Conservation (phyloP, 768 basidiomycete species). For the Trametes cingulata region DNA sequence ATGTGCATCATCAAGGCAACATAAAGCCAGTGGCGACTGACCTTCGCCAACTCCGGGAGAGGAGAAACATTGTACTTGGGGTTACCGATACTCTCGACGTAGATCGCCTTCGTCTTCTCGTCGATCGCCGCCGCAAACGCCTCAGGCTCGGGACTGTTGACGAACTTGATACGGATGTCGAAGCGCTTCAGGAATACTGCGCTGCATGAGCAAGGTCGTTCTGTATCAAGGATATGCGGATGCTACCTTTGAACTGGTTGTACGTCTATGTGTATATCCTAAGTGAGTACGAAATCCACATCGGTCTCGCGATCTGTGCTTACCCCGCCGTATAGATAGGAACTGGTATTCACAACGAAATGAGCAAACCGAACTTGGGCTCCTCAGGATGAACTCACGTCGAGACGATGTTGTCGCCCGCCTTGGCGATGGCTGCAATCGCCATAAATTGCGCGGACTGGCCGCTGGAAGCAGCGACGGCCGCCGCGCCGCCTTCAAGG, state of each 20-base stretch:
- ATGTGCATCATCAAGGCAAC: no score
- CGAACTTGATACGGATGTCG: slow-evolving; percentile 66
- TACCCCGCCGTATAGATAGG: slow-evolving; percentile 70
- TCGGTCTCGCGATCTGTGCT: slow-evolving; percentile 25
- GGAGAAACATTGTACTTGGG: slow-evolving; percentile 71
- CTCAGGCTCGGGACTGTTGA: slow-evolving; percentile 53
- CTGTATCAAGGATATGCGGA: not conserved
- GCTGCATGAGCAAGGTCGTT: not conserved
- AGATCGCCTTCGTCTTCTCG: slow-evolving; percentile 75
- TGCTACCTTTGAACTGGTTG: slow-evolving; percentile 68
- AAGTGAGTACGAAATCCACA: not conserved
- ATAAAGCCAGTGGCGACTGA: no score
- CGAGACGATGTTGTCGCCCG: slow-evolving; percentile 79
- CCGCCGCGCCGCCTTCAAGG: slow-evolving; percentile 78
- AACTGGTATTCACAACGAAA: slow-evolving; percentile 34
- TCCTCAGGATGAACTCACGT: slow-evolving; percentile 45
- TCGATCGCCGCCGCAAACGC: slow-evolving; percentile 71
- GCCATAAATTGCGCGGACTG: slow-evolving; percentile 79
- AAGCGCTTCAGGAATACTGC: slow-evolving; percentile 68
- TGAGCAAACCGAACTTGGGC: not conserved
- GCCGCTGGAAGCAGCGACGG: slow-evolving; percentile 72
- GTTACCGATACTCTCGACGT: slow-evolving; percentile 78
- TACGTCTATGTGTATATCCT: slow-evolving; percentile 43
- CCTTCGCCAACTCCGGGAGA: slow-evolving; percentile 69
- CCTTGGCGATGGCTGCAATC: slow-evolving; percentile 55